Base-by-base conservation (phyloP, 371 early-diverging fungal genomes). In the Modicella reniformis region DNA sequence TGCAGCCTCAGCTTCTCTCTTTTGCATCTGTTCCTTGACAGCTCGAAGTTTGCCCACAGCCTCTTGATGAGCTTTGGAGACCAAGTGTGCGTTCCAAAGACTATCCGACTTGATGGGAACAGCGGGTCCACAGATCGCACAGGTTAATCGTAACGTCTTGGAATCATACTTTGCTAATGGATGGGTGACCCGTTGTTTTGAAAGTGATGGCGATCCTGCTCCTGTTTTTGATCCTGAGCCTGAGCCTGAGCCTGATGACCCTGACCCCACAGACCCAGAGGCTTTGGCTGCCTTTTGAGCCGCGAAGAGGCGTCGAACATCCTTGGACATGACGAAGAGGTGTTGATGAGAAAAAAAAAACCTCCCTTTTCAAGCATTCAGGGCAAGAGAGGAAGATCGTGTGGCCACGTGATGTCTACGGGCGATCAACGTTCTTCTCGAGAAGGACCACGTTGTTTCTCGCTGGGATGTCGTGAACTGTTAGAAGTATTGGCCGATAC, bases 211-310 rank as follows among this genome's bases (percentile, higher is more conserved):
- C 3, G 76, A 63, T 13, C 49, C 30, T 1, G 68, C 59, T n/a
- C 62, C 26, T 34, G 62, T 61, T 51, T 55, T 61, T 53, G 68
- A 3, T 17, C 44, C 44, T 15, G 76, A 59, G 7, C 52, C 33
- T 3, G 68, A 67, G 12, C 63, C 28, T 29, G 62, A 61, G 29
- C 67, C 67, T 53, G 68, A 3, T 2, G 51, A 33, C 15, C 47
- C 26, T 19, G 69, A 21, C n/a, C n/a, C n/a, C n/a, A n/a, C n/a
- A n/a, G 74, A 53, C 10, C 58, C 51, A 25, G 67, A 26, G 13
- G 68, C 62, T n/a, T 72, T 72, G 51, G 72, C 77, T n/a, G 77
- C 79, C 55, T 77, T 77, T 30, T 77, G 79, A 33, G 73, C 79
- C 4, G 79, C 79, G 50, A 77, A 77, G 34, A 77, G 63, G n/a